Evolutionary conservation across 2,329 filamentous ascomycete species (phyloP).

Genomic region (Thermoascus crustaceus): DNA sequence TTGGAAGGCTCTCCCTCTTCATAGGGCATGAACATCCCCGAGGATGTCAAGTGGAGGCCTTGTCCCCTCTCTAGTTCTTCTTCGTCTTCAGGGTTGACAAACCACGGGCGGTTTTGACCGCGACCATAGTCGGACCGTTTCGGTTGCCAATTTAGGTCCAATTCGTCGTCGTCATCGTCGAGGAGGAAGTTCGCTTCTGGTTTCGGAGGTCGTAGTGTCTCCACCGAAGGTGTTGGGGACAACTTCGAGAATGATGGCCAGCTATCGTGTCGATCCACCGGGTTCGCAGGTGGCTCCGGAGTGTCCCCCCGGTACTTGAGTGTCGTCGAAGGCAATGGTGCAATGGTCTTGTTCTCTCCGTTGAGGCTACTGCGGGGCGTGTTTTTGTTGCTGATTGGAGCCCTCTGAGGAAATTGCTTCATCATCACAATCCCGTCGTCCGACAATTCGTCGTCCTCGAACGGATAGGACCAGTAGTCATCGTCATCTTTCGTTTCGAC

Average conservation of each 20-base stretch:
- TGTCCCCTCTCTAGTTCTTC: slow-evolving; percentile 45
- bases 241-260: slow-evolving; percentile 37
- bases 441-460: slow-evolving; percentile 54
- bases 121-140: slow-evolving; percentile 11
- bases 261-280: slow-evolving; percentile 29
- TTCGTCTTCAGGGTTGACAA: slow-evolving; percentile 35
- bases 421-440: slow-evolving; percentile 77
- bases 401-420: slow-evolving; percentile 52
- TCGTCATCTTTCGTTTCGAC: slow-evolving; percentile 71
- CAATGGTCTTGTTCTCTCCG: slow-evolving; percentile 73
- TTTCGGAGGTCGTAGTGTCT: slow-evolving; percentile 66
- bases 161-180: slow-evolving; percentile 49
- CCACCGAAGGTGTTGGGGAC: slow-evolving; percentile 72
- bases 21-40: slow-evolving; percentile 87
- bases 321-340: slow-evolving; percentile 78
- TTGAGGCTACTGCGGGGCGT: slow-evolving; percentile 49
- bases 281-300: slow-evolving; percentile 47
- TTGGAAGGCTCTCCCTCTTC: slow-evolving; percentile 61
- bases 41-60: slow-evolving; percentile 68
- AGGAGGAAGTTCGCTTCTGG: slow-evolving; percentile 59
- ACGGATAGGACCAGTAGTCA: slow-evolving; percentile 25
- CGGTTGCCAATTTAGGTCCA: slow-evolving; percentile 40
- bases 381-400: slow-evolving; percentile 45
- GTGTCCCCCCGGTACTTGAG: slow-evolving; percentile 76
- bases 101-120: slow-evolving; percentile 22